Evolutionary conservation across 352 stramenopile genomes (phyloP), one percentile per base, ranked within the genome.

Genomic region (Pythium vanterpoolii): DNA sequence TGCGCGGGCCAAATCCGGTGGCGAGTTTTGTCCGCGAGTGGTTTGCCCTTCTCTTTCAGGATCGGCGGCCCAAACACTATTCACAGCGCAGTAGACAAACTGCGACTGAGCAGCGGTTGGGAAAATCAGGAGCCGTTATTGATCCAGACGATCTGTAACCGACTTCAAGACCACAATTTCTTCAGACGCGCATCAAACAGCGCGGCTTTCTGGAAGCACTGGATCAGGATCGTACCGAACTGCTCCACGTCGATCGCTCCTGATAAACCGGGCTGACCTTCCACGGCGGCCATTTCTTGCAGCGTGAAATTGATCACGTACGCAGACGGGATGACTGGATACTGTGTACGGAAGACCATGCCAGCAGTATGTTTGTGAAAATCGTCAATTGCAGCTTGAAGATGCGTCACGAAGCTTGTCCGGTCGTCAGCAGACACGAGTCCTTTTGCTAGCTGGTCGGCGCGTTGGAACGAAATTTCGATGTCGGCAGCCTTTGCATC

Each of bases 301-400:
- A 65, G 40, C 14, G 63, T 62, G 27, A 54, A 70, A 46, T 59
- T 54, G 31, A 70, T 48, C 13, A 66, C 54, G 19, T 66, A 70
- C 18, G 38, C 50, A 8, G 63, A 70, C 26, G 63, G 63, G 13
- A 52, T 38, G 3, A 11, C 28, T n/a, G 56, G 63, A 46, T 60
- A 70, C 31, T 59, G 46, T 16, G 9, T 46, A 2, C 63, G 56
- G 40, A 70, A 70, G 7, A 52, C 34, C 4, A 62, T 50, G 8
- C 63, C 63, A 28, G 45, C 42, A 30, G 66, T 10, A 21, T 70
- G 43, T 4, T 50, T 49, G 31, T 63, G 51, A 34, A 66, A 70
- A 49, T 66, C 55, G 14, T 58, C 31, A 36, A 70, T 51, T 27
- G 56, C 63, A 6, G 14, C 42, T 5, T 49, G 40, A 5, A 63